Percentiles rank a stretch among this genome's conserved stretches.
phyloP scores from a whole-genome alignment of 176 grass and related monocot genomes.

The Alloteropsis semialata region DNA sequence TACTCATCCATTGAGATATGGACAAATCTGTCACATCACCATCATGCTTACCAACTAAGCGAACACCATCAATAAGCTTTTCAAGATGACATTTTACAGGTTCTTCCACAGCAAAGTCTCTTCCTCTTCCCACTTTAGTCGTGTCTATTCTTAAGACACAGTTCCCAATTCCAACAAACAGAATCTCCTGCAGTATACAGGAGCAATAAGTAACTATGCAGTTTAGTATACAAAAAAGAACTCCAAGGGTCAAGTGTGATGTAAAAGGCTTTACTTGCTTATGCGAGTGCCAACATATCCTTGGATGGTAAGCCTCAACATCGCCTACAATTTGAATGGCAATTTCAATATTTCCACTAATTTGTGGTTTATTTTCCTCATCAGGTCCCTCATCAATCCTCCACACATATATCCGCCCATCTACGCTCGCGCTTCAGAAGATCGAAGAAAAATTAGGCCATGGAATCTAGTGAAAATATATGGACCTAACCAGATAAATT shows the following conservation, averaged over 20 bases:
- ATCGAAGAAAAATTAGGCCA: constrained; percentile 23
- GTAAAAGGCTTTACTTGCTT: constrained; percentile 76
- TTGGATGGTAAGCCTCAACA: constrained; percentile 77
- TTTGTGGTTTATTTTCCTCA: constrained; percentile 86
- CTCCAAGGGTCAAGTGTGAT: neutral
- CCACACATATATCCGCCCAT: constrained; percentile 94
- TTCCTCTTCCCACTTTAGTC: constrained; percentile 85
- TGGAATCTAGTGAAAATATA: neutral
- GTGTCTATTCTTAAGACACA: constrained; percentile 80
- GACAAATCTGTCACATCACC: constrained; percentile 85
- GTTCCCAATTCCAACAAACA: constrained; percentile 93
- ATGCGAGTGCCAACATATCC: constrained; percentile 99
- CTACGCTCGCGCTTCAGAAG: constrained; percentile 74
- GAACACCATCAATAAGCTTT: constrained; percentile 78
- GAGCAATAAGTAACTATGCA: neutral
- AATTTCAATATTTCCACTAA: constrained; percentile 77
- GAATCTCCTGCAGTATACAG: constrained; percentile 63
- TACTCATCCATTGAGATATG: constrained; percentile 99
- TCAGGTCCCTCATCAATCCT: constrained; percentile 94
- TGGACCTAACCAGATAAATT: neutral
- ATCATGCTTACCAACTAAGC: constrained; percentile 85
- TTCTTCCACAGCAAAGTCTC: constrained; percentile 66
- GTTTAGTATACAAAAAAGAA: neutral
- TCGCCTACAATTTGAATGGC: constrained; percentile 86
- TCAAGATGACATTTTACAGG: constrained; percentile 86